Percentiles rank a stretch among this genome's conserved stretches.
Conservation (phyloP, 306 rosid genomes). For the Cucurbita pepo region DNA sequence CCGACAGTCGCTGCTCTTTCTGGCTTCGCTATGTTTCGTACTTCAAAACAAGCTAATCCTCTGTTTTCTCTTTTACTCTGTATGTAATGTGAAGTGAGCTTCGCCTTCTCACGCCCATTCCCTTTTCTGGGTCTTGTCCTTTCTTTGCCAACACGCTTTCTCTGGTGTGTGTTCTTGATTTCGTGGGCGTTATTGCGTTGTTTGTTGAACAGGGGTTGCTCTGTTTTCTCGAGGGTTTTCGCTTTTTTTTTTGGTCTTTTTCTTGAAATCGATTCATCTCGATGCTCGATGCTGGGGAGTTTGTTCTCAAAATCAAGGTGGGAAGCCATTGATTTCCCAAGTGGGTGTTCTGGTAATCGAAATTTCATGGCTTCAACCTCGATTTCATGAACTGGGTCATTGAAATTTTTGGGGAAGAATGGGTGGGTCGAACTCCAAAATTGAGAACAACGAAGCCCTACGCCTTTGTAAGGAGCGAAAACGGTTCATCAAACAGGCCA, state of each 20-base stretch:
- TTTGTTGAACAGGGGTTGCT: constrained; percentile 1
- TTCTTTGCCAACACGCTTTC: constrained; percentile 6
- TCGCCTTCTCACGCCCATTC: constrained; percentile 6
- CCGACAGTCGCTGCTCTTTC: constrained; percentile 18
- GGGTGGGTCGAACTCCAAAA: constrained; percentile 72
- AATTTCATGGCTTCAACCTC: not conserved
- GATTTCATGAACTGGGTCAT: constrained; percentile 13
- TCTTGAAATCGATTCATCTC: not conserved
- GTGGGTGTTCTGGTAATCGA: not conserved
- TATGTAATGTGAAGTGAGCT: constrained; percentile 3
- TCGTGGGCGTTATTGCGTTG: constrained; percentile 7
- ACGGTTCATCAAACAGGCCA: constrained; percentile 60
- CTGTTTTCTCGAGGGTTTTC: constrained; percentile 14
- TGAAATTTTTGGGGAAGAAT: constrained; percentile 17
- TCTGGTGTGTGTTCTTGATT: not conserved
- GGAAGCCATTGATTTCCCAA: not conserved
- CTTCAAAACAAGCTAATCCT: constrained; percentile 11
- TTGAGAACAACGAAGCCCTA: constrained; percentile 61
- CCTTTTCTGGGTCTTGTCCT: constrained; percentile 10
- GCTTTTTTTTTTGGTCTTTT: not conserved
- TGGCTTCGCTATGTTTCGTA: constrained; percentile 3
- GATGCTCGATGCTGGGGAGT: not conserved
- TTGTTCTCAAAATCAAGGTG: not conserved
- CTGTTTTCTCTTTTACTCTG: constrained; percentile 7
- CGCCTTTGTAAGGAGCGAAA: constrained; percentile 67